Conservation (phyloP, 2,329 filamentous ascomycete genomes). For the Aspergillus sojae region DNA sequence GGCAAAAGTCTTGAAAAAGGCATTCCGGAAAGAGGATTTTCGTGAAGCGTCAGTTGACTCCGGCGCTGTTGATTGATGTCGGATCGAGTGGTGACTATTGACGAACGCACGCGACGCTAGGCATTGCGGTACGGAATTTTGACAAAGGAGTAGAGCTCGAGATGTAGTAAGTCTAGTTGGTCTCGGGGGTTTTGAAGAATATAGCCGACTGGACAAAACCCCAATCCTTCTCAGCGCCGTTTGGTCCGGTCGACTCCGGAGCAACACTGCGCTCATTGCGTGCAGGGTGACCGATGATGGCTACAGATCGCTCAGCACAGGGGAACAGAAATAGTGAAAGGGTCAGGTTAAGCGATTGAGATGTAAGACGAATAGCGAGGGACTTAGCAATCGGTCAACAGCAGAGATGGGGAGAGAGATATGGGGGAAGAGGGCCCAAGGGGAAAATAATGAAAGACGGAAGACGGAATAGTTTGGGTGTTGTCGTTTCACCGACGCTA, state of each 20-base stretch:
- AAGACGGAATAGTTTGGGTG: background rate
- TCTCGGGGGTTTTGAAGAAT: constrained; percentile 17
- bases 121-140: constrained; percentile 26
- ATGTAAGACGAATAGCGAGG: background rate
- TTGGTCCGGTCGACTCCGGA: constrained; percentile 32
- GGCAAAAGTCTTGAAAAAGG: constrained; percentile 70
- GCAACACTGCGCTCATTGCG: constrained; percentile 36
- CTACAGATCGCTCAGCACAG: background rate
- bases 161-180: constrained; percentile 16
- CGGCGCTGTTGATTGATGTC: constrained; percentile 36
- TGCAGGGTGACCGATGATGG: constrained; percentile 1
- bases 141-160: constrained; percentile 24
- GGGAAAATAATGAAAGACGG: background rate
- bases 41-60: constrained; percentile 22
- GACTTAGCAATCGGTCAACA: background rate
- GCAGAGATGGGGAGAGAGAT: background rate
- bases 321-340: background rate
- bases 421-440: background rate
- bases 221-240: constrained; percentile 31
- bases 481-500: constrained; percentile 4
- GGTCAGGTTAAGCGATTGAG: background rate
- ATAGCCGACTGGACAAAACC: constrained; percentile 24
- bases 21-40: constrained; percentile 46
- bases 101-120: constrained; percentile 24
- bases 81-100: constrained; percentile 27